Evolutionary conservation across 2,329 filamentous ascomycete genomes (phyloP).

Genomic region (Gnomoniopsis smithogilvyi): DNA sequence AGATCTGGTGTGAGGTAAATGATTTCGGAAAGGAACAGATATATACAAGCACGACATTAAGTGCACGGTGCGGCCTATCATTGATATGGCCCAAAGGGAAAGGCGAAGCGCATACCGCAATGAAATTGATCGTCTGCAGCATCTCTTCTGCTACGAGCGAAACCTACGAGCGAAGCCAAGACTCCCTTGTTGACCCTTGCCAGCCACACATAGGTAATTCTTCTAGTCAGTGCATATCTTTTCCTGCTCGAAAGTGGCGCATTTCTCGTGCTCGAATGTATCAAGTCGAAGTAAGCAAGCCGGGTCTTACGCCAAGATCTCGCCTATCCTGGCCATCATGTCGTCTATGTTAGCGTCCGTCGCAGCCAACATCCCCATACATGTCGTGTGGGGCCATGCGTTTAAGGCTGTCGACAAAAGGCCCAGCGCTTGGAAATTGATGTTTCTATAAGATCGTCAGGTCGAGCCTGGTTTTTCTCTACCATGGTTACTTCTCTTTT

Average conservation of each 20-base stretch:
- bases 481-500: neutral
- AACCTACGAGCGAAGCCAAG: neutral
- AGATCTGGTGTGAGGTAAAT: too few species aligned
- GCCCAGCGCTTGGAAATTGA: neutral
- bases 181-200: neutral
- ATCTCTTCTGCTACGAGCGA: neutral
- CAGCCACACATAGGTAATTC: too few species aligned
- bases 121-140: too few species aligned
- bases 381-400: neutral
- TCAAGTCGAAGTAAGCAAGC: neutral
- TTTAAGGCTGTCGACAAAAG: neutral
- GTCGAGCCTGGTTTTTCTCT: neutral
- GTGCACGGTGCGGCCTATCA: neutral
- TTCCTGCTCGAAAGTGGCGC: neutral
- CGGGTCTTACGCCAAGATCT: neutral
- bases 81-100: neutral
- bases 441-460: constrained; percentile 11
- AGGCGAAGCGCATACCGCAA: too few species aligned
- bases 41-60: neutral
- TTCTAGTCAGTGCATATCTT: too few species aligned
- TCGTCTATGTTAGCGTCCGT: neutral
- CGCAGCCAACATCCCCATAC: neutral
- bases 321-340: neutral
- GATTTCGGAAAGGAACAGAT: too few species aligned
- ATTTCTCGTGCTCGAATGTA: neutral